These are phyloP conservation scores for Entophlyctis helioformis DNA, from an alignment of 192 early-diverging fungal species.

Conservation along the genomic window DNA sequence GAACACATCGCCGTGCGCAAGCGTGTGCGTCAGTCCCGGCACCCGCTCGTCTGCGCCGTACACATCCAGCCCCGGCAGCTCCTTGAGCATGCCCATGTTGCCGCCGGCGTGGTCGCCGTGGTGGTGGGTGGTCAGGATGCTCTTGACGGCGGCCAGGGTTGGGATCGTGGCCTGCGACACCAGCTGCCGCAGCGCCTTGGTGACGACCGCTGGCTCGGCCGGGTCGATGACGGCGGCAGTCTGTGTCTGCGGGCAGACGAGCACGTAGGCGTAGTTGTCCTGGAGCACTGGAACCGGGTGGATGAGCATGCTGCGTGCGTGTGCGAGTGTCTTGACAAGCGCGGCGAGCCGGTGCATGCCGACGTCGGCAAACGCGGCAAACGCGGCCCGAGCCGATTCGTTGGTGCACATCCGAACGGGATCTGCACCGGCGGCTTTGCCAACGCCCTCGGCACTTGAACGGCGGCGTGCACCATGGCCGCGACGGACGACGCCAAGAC, in stretches of 20 bases:
- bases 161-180: not conserved
- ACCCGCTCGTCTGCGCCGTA: conserved; percentile 85
- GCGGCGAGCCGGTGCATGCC: no score
- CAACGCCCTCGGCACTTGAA: no score
- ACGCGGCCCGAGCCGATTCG: no score
- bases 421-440: no score
- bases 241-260: conserved; percentile 54
- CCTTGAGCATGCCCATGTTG: conserved; percentile 44
- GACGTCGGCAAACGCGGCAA: no score
- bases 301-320: conserved; percentile 36
- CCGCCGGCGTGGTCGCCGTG: conserved; percentile 83
- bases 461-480: no score
- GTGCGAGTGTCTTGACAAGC: no score
- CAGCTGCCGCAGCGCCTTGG: conserved; percentile 3
- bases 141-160: not conserved
- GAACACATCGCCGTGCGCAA: conserved; percentile 62
- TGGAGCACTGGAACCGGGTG: conserved; percentile 53
- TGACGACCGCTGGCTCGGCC: conserved; percentile 62
- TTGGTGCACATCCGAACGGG: no score
- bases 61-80: conserved; percentile 45
- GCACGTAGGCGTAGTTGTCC: conserved; percentile 83
- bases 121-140: conserved; percentile 52
- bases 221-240: conserved; percentile 72
- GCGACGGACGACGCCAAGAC: no score
- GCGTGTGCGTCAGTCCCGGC: conserved; percentile 59